These are phyloP conservation scores for Naganishia friedmannii DNA, from an alignment of 768 basidiomycete species.

Conservation along the genomic window DNA sequence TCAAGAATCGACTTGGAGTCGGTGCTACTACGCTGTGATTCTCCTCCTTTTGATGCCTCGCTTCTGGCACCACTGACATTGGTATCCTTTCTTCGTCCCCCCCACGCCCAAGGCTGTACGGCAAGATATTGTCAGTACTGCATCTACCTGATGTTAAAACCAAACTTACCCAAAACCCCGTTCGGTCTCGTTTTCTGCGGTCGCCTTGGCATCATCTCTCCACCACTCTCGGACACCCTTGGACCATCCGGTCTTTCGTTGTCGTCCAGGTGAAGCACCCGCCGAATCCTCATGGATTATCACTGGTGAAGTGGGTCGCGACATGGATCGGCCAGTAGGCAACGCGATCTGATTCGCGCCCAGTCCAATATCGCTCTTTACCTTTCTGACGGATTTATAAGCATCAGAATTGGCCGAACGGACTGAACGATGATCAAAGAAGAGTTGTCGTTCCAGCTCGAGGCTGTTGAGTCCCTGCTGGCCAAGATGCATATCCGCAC, in stretches of 20 bases:
- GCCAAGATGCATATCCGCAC: slow-evolving; percentile 5
- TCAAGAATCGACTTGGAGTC: slow-evolving; percentile 28
- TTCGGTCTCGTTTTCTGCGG: slow-evolving; percentile 26
- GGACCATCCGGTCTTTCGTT: slow-evolving; percentile 27
- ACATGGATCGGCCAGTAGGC: slow-evolving; percentile 20
- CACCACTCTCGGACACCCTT: slow-evolving; percentile 26
- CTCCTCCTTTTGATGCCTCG: background rate
- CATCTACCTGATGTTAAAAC: background rate
- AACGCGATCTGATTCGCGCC: slow-evolving; percentile 14
- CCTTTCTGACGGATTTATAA: slow-evolving; percentile 21
- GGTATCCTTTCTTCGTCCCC: slow-evolving; percentile 30
- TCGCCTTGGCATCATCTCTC: slow-evolving; percentile 25
- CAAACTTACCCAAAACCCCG: slow-evolving; percentile 35
- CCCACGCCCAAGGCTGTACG: slow-evolving; percentile 33
- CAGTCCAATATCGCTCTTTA: slow-evolving; percentile 28
- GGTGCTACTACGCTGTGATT: slow-evolving; percentile 18
- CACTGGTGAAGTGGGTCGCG: slow-evolving; percentile 28
- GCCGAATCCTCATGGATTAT: slow-evolving; percentile 29
- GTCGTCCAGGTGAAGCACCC: slow-evolving; percentile 29
- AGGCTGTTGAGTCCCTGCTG: slow-evolving; percentile 21
- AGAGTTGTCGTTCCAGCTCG: slow-evolving; percentile 24
- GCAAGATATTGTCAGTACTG: slow-evolving; percentile 1
- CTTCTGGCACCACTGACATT: background rate
- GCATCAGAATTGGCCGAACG: background rate
- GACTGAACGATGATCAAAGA: slow-evolving; percentile 1